phyloP scores from a whole-genome alignment of 192 early-diverging fungal genomes.

The Allomyces macrogynus region DNA sequence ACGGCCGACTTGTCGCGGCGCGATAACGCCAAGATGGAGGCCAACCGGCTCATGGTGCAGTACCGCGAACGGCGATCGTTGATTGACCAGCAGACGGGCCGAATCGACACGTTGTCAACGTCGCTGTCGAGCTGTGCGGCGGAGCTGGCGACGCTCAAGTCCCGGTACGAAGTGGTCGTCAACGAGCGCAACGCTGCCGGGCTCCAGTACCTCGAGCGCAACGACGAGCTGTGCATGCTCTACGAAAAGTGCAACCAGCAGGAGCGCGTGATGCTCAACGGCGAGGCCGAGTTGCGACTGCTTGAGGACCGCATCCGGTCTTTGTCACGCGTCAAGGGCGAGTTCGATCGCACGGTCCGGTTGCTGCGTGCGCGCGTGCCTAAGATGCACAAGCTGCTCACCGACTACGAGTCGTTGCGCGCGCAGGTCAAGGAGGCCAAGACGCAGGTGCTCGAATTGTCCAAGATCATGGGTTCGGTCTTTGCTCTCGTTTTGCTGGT shows the following conservation, averaged over 20 bases:
- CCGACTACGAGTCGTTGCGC: neutral
- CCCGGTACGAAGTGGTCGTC: constrained; percentile 24
- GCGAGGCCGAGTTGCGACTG: constrained; percentile 7
- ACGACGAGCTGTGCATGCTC: constrained; percentile 38
- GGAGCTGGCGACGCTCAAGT: constrained; percentile 26
- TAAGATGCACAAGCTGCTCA: neutral
- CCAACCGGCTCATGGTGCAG: constrained; percentile 28
- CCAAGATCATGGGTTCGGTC: neutral
- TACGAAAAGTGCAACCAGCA: constrained; percentile 33
- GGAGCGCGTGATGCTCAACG: constrained; percentile 15
- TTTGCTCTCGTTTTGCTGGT: neutral
- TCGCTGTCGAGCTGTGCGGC: constrained; percentile 26
- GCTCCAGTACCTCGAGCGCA: constrained; percentile 32
- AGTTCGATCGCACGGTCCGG: neutral
- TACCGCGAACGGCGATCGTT: constrained; percentile 27
- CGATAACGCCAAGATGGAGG: constrained; percentile 37
- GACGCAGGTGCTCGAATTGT: neutral
- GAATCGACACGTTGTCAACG: constrained; percentile 32
- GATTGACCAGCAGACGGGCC: constrained; percentile 32
- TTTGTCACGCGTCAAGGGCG: neutral
- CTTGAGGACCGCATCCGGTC: neutral
- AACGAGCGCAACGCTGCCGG: constrained; percentile 29
- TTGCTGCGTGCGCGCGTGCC: neutral
- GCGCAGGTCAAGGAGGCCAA: neutral
- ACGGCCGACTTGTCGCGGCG: constrained; percentile 27